Evolutionary conservation across 805 yeast genomes (phyloP), one percentile per base, ranked within the genome.

Genomic region (Clavispora asparagi): DNA sequence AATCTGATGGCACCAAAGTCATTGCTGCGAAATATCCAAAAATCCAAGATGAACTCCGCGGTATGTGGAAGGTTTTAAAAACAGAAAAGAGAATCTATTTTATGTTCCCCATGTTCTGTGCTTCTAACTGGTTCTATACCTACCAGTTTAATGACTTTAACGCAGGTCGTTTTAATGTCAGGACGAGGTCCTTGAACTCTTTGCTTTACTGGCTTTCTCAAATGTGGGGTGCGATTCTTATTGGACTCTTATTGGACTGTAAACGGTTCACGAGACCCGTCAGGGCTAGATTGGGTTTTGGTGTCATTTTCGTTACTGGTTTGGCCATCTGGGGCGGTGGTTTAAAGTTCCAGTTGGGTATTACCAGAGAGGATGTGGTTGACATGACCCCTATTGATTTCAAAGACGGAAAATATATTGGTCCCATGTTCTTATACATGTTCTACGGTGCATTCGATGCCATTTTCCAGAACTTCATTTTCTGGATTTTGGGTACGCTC

Each of bases 121-220:
- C 82, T 27, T 78, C 85, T 32, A 81, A 81, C 67, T 81, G 82
- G 82, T 81, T 79, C 67, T 79, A 79, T 69, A 77, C 85, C 40
- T 81, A 81, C 62, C 84, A 81, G 63, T 80, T 77, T 56, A 79
- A 79, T 59, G 79, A 76, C 48, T 69, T 74, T 62, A 81, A 81
- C 58, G 77, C 75, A 36, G 77, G 76, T 17, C 65, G 76, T 41
- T 81, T 81, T 64, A 79, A 75, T 55, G 61, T 80, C 48, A 71
- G 85, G 60, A 78, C 86, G 17, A 71, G 86, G 53, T 77, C 85
- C 4, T 71, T 81, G 57, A 81, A 81, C 66, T 77, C 81, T 16
- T 67, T 80, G 41, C 71, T 81, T 41, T 82, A 79, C 64, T 82
- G 85, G 84, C 60, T 76, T 42, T 62, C 77, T 44, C 85, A 81